A percentile compares a stretch with the other conserved stretches of the same genome.
Conservation (phyloP, 805 yeast species). For the Kodamaea neixiangensis region DNA sequence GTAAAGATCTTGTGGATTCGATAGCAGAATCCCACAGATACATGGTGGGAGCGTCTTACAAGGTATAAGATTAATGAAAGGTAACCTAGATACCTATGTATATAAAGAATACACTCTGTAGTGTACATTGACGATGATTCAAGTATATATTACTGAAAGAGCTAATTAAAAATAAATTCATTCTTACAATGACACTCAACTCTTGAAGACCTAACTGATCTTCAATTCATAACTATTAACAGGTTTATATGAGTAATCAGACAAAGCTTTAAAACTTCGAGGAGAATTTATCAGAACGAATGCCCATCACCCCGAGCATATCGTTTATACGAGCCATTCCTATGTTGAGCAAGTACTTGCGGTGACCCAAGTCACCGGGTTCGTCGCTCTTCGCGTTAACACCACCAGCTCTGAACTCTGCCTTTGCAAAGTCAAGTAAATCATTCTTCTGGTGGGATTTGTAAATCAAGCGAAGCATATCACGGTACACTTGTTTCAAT, state of each 20-base stretch:
- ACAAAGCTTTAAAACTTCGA: not conserved
- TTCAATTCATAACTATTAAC: no score
- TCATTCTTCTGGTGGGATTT: conserved; percentile 38
- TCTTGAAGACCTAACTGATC: no score
- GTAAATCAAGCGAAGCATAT: conserved; percentile 33
- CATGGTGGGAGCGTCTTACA: not conserved
- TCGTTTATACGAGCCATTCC: conserved; percentile 32
- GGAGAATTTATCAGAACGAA: conserved; percentile 9
- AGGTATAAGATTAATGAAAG: no score
- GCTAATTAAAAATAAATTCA: no score
- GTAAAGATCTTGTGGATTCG: conserved; percentile 6
- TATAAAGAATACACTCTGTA: not conserved
- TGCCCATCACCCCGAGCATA: conserved; percentile 25
- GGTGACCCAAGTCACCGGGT: conserved; percentile 30
- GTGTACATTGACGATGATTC: no score
- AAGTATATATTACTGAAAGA: no score
- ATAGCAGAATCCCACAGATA: conserved; percentile 4
- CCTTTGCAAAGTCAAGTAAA: conserved; percentile 31
- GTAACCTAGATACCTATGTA: not conserved
- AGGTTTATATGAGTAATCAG: no score
- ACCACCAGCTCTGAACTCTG: conserved; percentile 30
- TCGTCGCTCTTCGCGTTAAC: conserved; percentile 22
- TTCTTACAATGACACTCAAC: no score
- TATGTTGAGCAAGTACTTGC: conserved; percentile 37
- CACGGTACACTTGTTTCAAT: conserved; percentile 35